These are phyloP conservation scores for Brassica hybrid DNA, from an alignment of 441 rosid genomes.

Conservation along the genomic window DNA sequence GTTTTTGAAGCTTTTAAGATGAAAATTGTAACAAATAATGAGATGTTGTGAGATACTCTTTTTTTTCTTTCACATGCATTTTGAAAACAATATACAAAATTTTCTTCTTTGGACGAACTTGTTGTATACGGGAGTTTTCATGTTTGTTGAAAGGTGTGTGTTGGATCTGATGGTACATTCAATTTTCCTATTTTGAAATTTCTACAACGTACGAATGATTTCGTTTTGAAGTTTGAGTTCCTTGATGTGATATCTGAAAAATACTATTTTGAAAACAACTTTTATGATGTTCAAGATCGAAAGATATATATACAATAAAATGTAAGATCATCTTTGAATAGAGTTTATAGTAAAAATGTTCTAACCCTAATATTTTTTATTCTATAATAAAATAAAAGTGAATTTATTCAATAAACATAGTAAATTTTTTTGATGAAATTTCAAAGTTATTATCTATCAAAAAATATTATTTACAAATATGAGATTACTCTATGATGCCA, in stretches of 20 bases:
- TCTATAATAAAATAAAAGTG: no score
- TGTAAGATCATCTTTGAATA: no score
- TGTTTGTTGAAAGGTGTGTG: constrained; percentile 4
- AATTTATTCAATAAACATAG: no score
- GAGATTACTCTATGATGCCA: no score
- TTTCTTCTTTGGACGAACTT: background rate
- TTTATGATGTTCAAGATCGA: no score
- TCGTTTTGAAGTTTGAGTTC: constrained; percentile 8
- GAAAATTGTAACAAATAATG: constrained; percentile 10
- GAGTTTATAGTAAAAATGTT: no score
- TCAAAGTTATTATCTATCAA: no score
- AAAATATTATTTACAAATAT: no score
- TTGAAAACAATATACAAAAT: background rate
- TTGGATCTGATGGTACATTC: constrained; percentile 19
- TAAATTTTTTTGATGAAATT: no score
- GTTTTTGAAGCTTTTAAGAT: constrained; percentile 23
- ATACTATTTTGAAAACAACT: background rate
- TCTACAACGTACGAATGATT: constrained; percentile 6
- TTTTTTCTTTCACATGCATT: background rate
- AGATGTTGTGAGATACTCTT: background rate
- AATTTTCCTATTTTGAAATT: background rate
- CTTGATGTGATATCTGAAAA: background rate
- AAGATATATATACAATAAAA: no score
- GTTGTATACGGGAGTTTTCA: constrained; percentile 16
- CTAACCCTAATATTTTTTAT: no score